phyloP scores from a whole-genome alignment of 2,329 filamentous ascomycete genomes.

The Ceratocystis cubensis region DNA sequence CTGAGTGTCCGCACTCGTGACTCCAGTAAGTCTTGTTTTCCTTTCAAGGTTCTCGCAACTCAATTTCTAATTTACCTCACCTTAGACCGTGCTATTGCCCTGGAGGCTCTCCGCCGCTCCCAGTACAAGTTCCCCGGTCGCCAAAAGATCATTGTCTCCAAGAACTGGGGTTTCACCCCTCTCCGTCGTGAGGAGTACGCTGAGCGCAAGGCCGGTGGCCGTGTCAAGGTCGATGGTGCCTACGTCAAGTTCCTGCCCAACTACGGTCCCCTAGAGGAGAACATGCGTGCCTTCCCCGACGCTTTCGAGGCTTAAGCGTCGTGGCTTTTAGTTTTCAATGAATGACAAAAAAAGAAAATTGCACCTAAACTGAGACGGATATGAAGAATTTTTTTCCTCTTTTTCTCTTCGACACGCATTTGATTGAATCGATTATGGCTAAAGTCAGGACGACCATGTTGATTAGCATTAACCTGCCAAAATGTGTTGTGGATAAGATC shows the following conservation, averaged over 20 bases:
- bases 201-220: conserved; percentile 83
- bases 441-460: background rate
- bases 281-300: conserved; percentile 90
- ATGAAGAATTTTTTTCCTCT: background rate
- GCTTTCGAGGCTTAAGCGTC: conserved; percentile 56
- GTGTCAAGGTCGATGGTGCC: conserved; percentile 92
- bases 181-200: conserved; percentile 96
- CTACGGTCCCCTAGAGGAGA: conserved; percentile 72
- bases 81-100: conserved; percentile 73
- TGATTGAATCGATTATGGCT: background rate
- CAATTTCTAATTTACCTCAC: background rate
- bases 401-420: background rate
- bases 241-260: conserved; percentile 99
- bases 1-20: conserved; percentile 96
- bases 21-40: conserved; percentile 48
- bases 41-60: background rate
- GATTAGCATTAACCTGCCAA: background rate
- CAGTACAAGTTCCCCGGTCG: conserved; percentile 99
- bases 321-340: conserved; percentile 24
- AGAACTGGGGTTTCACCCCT: conserved; percentile 99
- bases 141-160: conserved; percentile 99
- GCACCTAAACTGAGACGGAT: background rate
- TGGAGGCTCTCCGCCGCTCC: conserved; percentile 96
- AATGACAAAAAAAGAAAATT: conserved; percentile 22
- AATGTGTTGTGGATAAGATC: too few species aligned